Percentiles rank a stretch among this genome's conserved stretches.
These are phyloP conservation scores for Daedalea quercina DNA, from an alignment of 768 basidiomycete genomes.

Conservation along the genomic window DNA sequence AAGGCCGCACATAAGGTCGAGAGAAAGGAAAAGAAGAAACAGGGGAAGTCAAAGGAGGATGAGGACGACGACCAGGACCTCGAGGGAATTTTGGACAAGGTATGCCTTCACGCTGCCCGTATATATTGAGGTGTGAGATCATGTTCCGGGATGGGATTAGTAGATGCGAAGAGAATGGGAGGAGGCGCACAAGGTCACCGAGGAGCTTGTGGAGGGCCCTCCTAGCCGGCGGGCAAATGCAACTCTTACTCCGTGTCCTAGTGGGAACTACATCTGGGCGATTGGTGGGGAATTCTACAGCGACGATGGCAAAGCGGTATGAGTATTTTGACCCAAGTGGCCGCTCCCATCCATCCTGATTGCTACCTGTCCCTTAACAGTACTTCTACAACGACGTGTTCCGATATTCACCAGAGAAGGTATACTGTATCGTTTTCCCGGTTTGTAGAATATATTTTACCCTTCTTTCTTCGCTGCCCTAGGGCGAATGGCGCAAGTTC, in stretches of 20 bases:
- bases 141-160: conserved; percentile 20
- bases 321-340: conserved; percentile 10
- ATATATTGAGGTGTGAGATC: background rate
- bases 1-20: conserved; percentile 64
- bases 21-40: conserved; percentile 61
- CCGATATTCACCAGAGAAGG: conserved; percentile 81
- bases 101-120: conserved; percentile 21
- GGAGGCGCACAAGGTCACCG: conserved; percentile 71
- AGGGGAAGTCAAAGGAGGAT: conserved; percentile 43
- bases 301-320: conserved; percentile 75
- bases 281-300: conserved; percentile 86
- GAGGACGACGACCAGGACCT: conserved; percentile 69
- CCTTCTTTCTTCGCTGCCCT: background rate
- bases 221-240: conserved; percentile 82
- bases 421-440: conserved; percentile 16
- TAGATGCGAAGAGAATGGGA: conserved; percentile 86
- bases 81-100: conserved; percentile 78
- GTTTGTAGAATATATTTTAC: background rate
- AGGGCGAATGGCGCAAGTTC: conserved; percentile 89
- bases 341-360: background rate
- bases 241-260: conserved; percentile 73
- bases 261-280: conserved; percentile 75
- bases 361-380: conserved; percentile 25
- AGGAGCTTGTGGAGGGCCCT: conserved; percentile 78
- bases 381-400: conserved; percentile 87